Evolutionary conservation across 306 rosid species (phyloP), one percentile per base, ranked within the genome.

Genomic region (Trichosanthes truncata): DNA sequence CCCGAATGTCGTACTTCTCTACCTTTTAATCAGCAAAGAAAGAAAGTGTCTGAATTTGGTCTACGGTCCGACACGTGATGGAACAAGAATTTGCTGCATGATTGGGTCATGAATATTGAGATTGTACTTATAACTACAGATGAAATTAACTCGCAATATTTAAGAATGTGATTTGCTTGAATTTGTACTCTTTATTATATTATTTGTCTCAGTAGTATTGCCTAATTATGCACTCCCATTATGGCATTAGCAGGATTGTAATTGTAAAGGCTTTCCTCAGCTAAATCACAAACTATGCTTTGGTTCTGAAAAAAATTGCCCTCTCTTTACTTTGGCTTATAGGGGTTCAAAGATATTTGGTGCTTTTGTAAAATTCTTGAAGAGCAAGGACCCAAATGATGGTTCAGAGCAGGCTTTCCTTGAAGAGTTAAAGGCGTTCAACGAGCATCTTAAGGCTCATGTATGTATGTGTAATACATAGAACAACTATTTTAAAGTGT

Each of bases 271-370:
- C 4, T 63, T 33, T 15, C 48, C 26, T 35, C 26, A 33, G 17
- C 29, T 66, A 12, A 68, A 41, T 40, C 35, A 12, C 15, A 43
- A 69, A 40, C 33, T n/a, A 11, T 21, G 55, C n/a, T 21, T 69
- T 45, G 20, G 56, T 45, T 71, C 55, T 43, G 38, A 71, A 21
- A 23, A 21, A 21, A 13, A 0, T 29, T 36, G 29, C 18, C 55
- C 20, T 74, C 56, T 71, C 40, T 41, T 6, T 29, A 10, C 62
- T 74, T 5, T 29, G 78, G 79, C 80, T 45, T 0, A 49, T 17
- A 95, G 98, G 85, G 99, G 99, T 68, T 90, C 97, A n/a, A 89
- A 95, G 69, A 83, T 93, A 77, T 90, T 90, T 84, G 80, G 87
- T 17, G 7, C 93, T 35, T 95, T 93, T 59, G 87, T 86, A 82